Base-by-base conservation (phyloP, 78 protist species). In the Dictyostelium firmibasis region DNA sequence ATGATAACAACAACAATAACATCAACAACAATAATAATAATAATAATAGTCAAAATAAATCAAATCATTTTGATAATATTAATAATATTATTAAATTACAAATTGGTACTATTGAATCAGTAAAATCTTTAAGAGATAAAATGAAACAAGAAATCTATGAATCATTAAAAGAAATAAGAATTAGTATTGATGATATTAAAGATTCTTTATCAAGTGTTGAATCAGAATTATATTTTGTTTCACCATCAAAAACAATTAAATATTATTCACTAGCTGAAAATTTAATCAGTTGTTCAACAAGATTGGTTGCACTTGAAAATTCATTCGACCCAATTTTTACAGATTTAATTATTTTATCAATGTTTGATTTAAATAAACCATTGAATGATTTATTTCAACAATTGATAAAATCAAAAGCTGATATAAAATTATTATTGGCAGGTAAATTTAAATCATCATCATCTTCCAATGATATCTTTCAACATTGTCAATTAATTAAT, bases 241-340 rank as follows among this genome's bases (percentile, higher is more conserved):
- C 23, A 4, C 94, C 83, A 6, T n/a, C 35, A 35, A 67, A 35
- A 41, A 36, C 67, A 1, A 10, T 29, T 14, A 29, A 35, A 9
- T 89, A 81, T 20, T 35, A 27, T 41, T 43, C 44, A 33, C 1
- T 89, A 6, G 16, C 57, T 23, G 82, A 70, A 3, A 62, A 89
- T 50, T 57, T 89, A 60, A 43, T 53, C 0, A 69, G 81, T 38
- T 29, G 64, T 18, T 70, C 31, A 25, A 89, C 81, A 0, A 69
- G 83, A n/a, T n/a, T 89, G 53, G 62, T 89, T 25, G 86, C 94
- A 0, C 10, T 60, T 0, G 94, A 89, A 74, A 81, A 35, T 29
- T 81, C 94, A 29, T 89, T 89, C 35, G 64, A 81, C 5, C 43
- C 64, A n/a, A 14, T 36, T 10, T 89, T 89, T 35, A 70, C 47